Base-by-base conservation (phyloP, 257 asterid species). In the Solanum appendiculatum region DNA sequence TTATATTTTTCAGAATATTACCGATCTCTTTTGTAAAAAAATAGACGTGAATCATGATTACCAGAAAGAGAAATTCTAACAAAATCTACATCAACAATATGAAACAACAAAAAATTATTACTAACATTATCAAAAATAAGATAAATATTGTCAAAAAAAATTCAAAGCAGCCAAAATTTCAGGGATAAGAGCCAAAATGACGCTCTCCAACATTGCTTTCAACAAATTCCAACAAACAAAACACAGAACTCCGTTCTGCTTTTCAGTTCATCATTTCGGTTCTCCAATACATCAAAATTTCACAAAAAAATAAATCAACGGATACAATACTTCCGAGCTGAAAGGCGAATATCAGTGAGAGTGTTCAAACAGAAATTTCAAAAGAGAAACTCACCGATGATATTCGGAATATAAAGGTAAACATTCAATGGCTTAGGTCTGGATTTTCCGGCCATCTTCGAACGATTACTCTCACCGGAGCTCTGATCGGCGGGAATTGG, bases 351-450 rank as follows among this genome's bases (percentile, higher is more conserved):
- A 29, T 33, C 44, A 72, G 27, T 34, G 27, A 9, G 80, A 72
- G 29, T 72, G 13, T 72, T 72, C 27, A 72, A 34, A 34, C 42
- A 72, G 21, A 72, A 34, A 34, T 34, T 33, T 18, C 5, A 18
- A 34, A 72, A 39, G 13, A 21, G 9, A 70, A 21, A 86, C 91
- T 88, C 54, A 96, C 99, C 98, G 69, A 97, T 94, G 86, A 97
- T 92, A 87, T 97, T 97, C 85, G 99, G 99, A 68, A 97, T 94
- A 89, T 96, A 95, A 51, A 96, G 96, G 89, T 96, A 95, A 39
- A 96, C 99, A 7, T 88, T 75, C 85, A 90, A 84, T 74, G 95
- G 93, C 69, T 92, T 92, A 58, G 95, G 98, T 88, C 84, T 91
- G 48, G 93, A 90, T 88, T 89, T 90, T 25, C 93, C 91, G 81